These are phyloP conservation scores for Trichoderma reesei DNA, from an alignment of 495 filamentous ascomycete genomes.

Conservation along the genomic window DNA sequence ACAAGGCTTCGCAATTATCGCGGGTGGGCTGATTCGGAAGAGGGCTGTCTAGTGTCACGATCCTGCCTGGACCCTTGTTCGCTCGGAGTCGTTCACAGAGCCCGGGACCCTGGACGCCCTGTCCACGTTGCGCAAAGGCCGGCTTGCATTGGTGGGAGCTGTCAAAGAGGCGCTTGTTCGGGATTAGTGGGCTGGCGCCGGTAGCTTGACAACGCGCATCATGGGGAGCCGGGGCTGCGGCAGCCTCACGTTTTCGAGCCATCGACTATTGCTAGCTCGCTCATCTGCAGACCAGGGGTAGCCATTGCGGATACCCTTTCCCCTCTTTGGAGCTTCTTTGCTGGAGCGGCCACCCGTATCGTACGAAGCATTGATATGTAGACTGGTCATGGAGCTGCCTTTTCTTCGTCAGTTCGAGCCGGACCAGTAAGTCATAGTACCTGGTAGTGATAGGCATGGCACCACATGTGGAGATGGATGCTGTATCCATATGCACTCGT, in stretches of 20 bases:
- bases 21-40: conserved; percentile 7
- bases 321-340: too few species aligned
- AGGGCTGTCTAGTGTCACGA: not conserved
- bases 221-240: not conserved
- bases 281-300: not conserved
- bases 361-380: too few species aligned
- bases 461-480: too few species aligned
- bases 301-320: not conserved
- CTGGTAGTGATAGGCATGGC: too few species aligned
- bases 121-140: not conserved
- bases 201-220: not conserved
- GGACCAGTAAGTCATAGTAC: too few species aligned
- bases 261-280: not conserved
- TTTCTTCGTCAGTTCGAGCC: too few species aligned
- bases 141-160: not conserved
- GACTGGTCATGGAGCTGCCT: too few species aligned
- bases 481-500: too few species aligned
- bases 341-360: too few species aligned
- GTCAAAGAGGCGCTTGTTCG: not conserved
- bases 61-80: not conserved
- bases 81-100: not conserved
- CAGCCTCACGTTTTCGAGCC: not conserved
- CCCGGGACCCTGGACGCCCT: not conserved
- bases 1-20: not conserved
- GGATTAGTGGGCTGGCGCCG: not conserved